phyloP scores from a whole-genome alignment of 306 rosid genomes.

The Medicago ruthenica region DNA sequence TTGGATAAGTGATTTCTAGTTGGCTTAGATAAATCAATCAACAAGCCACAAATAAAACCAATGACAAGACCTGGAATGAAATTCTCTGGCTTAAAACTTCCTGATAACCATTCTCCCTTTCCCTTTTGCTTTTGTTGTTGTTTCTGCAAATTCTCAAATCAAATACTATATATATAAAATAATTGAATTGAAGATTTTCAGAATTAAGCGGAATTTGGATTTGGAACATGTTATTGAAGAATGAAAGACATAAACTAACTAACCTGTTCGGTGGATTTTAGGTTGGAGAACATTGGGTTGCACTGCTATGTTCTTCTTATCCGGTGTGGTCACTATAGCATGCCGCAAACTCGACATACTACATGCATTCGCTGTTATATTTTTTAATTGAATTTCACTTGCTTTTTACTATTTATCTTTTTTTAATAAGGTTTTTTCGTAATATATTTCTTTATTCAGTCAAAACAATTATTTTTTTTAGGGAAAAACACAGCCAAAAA shows the following conservation, averaged over 20 bases:
- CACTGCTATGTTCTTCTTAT: not conserved
- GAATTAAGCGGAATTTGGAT: constrained; percentile 3
- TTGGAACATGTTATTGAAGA: not conserved
- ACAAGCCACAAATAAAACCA: constrained; percentile 82
- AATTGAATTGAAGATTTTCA: too few species aligned
- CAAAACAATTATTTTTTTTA: too few species aligned
- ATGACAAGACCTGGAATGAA: constrained; percentile 89
- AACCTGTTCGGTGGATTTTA: constrained; percentile 57
- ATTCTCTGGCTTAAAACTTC: constrained; percentile 84
- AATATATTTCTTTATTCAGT: too few species aligned
- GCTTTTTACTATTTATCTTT: too few species aligned
- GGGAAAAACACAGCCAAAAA: too few species aligned
- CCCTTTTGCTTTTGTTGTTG: constrained; percentile 56
- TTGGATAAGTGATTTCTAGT: constrained; percentile 44
- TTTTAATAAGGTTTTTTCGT: too few species aligned
- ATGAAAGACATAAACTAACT: not conserved
- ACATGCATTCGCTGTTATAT: too few species aligned
- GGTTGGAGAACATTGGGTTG: constrained; percentile 54
- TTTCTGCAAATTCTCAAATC: constrained; percentile 42
- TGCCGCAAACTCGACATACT: too few species aligned
- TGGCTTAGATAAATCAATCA: constrained; percentile 72
- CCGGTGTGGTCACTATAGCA: not conserved
- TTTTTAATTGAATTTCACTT: too few species aligned
- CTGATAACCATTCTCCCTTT: constrained; percentile 65
- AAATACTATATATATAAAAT: not conserved